Evolutionary conservation across 139 green algal species (phyloP), one percentile per base, ranked within the genome.

Genomic region (Tetradesmus lagerheimii): DNA sequence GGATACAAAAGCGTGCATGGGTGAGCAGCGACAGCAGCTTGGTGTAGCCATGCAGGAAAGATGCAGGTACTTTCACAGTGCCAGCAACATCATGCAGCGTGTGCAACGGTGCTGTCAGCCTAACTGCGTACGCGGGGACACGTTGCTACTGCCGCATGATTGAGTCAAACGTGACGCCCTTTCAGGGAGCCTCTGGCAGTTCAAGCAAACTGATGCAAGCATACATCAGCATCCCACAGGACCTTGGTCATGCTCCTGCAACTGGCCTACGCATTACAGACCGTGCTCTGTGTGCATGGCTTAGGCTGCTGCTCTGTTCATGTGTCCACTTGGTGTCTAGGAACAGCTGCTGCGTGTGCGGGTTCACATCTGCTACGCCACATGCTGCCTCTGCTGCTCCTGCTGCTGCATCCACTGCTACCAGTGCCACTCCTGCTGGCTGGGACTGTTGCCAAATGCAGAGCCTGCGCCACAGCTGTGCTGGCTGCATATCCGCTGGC

Each of bases 1-100:
- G n/a, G n/a, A n/a, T n/a, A n/a, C n/a, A n/a, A 38, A 95, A 94
- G 50, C 92, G 90, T 0, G 90, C 93, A 15, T 94, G 81, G 53
- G 93, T 93, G 64, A 95, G 78, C 43, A 82, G 89, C 1, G 90
- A 45, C 53, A 95, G 78, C 64, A 94, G 85, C 66, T 92, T 92
- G 25, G 88, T 90, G 45, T 95, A 95, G 16, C 93, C 93, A 90
- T 93, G 87, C 67, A 34, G 27, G 6, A 23, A 4, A 57, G 50
- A 11, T 27, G n/a, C 50, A 64, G 25, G 27, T 4, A 35, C 66
- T 14, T 14, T n/a, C 29, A 41, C 29, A 85, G n/a, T n/a, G 41
- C 27, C 27, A 75, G 29, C 16, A 18, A 67, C 15, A 20, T 31
- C n/a, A 75, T 15, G 81, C 80, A 86, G 4, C n/a, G 2, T 39